Conservation (phyloP, 1,284 basidiomycete species). For the Ustilago trichophora region DNA sequence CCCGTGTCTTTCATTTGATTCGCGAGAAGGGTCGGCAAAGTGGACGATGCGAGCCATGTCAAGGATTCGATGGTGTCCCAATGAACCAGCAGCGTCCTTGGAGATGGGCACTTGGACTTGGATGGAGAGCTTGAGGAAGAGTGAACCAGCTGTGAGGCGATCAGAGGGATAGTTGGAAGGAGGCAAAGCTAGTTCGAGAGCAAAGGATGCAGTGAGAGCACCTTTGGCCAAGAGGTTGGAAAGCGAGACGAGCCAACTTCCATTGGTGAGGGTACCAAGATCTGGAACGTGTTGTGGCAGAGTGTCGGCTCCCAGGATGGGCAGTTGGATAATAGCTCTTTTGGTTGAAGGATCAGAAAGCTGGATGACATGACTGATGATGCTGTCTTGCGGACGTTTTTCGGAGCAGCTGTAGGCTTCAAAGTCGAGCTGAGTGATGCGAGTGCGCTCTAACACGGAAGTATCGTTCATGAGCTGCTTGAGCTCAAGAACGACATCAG, state of each 20-base stretch:
- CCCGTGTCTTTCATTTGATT: background rate
- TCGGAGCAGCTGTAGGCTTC: background rate
- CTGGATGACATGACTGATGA: constrained; percentile 6
- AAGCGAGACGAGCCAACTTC: constrained; percentile 25
- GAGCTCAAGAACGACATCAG: constrained; percentile 12
- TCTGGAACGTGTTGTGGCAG: background rate
- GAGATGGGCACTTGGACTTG: constrained; percentile 9
- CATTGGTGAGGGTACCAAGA: constrained; percentile 27
- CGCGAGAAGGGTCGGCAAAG: constrained; percentile 20
- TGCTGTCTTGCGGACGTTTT: constrained; percentile 2
- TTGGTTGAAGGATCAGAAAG: constrained; percentile 4
- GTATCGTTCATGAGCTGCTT: constrained; percentile 1
- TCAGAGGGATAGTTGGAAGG: constrained; percentile 11
- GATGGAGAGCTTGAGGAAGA: constrained; percentile 30
- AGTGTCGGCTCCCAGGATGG: constrained; percentile 1
- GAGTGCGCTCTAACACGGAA: background rate
- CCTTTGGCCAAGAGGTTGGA: background rate
- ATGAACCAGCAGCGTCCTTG: background rate
- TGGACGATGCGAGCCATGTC: constrained; percentile 37
- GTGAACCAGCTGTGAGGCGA: constrained; percentile 19
- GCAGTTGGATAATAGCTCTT: constrained; percentile 9
- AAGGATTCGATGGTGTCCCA: constrained; percentile 14
- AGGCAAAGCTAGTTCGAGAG: constrained; percentile 5
- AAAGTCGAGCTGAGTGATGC: constrained; percentile 12
- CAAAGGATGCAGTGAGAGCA: background rate